Conservation (phyloP, 1,284 basidiomycete species). For the Laetiporus sulphureus region DNA sequence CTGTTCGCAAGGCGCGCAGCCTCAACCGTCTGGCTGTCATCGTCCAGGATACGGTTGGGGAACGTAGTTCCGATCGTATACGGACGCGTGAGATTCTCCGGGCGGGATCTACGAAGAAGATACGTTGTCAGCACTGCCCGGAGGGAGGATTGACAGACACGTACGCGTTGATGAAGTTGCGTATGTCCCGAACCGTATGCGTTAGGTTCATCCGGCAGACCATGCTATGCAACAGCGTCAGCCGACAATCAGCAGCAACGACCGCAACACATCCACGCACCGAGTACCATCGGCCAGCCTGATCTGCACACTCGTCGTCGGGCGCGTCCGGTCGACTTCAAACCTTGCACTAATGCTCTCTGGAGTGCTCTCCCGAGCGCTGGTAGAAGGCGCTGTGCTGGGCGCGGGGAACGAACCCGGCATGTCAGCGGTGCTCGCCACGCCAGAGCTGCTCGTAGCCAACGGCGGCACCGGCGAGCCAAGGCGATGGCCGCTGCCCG, state of each 20-base stretch:
- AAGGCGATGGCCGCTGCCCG: slow-evolving; percentile 78
- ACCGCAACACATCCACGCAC: slow-evolving; percentile 32
- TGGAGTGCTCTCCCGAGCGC: slow-evolving; percentile 23
- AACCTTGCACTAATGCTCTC: slow-evolving; percentile 52
- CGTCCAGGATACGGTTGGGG: slow-evolving; percentile 71
- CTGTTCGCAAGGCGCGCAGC: slow-evolving; percentile 73
- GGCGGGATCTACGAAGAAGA: slow-evolving; percentile 52
- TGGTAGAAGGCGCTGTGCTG: slow-evolving; percentile 8
- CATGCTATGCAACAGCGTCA: slow-evolving; percentile 43
- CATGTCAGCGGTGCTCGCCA: slow-evolving; percentile 33
- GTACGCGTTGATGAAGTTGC: slow-evolving; percentile 86
- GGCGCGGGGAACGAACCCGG: slow-evolving; percentile 48
- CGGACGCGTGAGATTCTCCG: slow-evolving; percentile 54
- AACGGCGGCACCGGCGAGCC: slow-evolving; percentile 56
- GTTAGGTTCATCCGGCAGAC: slow-evolving; percentile 87
- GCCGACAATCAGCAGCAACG: neutral
- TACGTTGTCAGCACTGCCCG: neutral
- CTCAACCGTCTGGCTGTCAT: slow-evolving; percentile 66
- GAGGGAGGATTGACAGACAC: slow-evolving; percentile 31
- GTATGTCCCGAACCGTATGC: slow-evolving; percentile 85
- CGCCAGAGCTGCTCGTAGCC: slow-evolving; percentile 15
- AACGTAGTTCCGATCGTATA: slow-evolving; percentile 86
- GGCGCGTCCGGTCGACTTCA: slow-evolving; percentile 75
- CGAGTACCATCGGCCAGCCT: slow-evolving; percentile 89
- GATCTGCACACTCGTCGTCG: slow-evolving; percentile 89